phyloP scores from a whole-genome alignment of 163 green algal species.

The Scenedesmus sp. region DNA sequence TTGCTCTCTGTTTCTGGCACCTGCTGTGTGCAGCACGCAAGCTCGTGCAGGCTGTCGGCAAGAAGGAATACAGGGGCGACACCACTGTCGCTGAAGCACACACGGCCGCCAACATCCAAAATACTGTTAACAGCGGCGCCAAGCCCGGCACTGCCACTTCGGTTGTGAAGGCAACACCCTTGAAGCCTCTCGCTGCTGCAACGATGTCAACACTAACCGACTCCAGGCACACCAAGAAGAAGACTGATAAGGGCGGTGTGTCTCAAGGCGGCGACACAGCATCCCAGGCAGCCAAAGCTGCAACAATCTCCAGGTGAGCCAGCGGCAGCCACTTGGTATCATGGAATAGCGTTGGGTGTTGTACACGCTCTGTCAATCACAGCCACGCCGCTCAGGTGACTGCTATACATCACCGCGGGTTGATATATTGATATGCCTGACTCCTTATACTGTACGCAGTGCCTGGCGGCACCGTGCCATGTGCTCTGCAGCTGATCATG shows the following conservation, averaged over 20 bases:
- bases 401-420: no score
- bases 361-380: no score
- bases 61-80: not conserved
- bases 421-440: no score
- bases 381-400: no score
- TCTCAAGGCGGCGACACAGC: not conserved
- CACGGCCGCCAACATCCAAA: not conserved
- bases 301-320: not conserved
- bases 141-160: not conserved
- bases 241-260: not conserved
- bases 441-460: no score
- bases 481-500: no score
- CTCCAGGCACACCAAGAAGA: not conserved
- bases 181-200: not conserved
- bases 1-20: no score
- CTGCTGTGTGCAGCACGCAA: not conserved
- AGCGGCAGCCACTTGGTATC: no score
- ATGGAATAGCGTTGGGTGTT: no score
- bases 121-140: not conserved
- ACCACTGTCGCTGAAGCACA: not conserved
- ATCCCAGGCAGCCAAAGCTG: not conserved
- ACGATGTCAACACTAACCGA: not conserved
- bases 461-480: no score
- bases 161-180: not conserved
- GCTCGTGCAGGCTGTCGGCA: not conserved